Base-by-base conservation (phyloP, 805 yeast genomes). In the Candida sanyiensis region DNA sequence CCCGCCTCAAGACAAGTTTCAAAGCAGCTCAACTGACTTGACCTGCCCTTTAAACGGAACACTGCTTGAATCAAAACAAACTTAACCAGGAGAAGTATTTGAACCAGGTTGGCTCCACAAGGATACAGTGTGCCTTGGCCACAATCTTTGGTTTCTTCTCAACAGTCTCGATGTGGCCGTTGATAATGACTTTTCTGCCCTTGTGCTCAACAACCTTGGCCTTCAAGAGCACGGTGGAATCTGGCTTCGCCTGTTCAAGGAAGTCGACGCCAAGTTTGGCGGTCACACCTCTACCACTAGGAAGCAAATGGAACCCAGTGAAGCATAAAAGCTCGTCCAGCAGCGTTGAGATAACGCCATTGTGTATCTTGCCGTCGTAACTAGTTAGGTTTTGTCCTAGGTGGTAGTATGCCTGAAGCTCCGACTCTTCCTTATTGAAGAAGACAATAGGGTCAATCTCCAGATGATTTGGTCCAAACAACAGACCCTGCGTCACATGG, bases 51-150 rank as follows among this genome's bases (percentile, higher is more conserved):
- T n/a, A n/a, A n/a, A n/a, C n/a, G n/a, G n/a, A n/a, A n/a, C n/a
- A n/a, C n/a, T n/a, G n/a, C n/a, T n/a, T n/a, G n/a, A n/a, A n/a
- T 38, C 40, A 54, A 38, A 70, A 69, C 16, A 69, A 43, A 19
- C 70, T 69, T 15, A 75, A 59, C 80, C 82, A 75, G 9, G 58
- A 56, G 38, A 85, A 62, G 53, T 77, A 84, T 53, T 76, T 81
- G 62, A 85, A 85, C 95, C 96, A 87, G 50, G 69, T 78, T 4
- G 96, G 96, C 54, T 87, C 95, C 2, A 87, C 93, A 44, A 87
- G 65, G 2, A 84, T 63, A 58, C 94, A 83, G 23, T 62, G 64
- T 0, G 87, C 88, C 12, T 67, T 61, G 0, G 90, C 94, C 36
- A 78, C 62, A 8, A 57, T 59, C 11, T 58, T 38, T 8, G 70